Evolutionary conservation across 208 protist genomes (phyloP).

Genomic region (Crithidia sp.): DNA sequence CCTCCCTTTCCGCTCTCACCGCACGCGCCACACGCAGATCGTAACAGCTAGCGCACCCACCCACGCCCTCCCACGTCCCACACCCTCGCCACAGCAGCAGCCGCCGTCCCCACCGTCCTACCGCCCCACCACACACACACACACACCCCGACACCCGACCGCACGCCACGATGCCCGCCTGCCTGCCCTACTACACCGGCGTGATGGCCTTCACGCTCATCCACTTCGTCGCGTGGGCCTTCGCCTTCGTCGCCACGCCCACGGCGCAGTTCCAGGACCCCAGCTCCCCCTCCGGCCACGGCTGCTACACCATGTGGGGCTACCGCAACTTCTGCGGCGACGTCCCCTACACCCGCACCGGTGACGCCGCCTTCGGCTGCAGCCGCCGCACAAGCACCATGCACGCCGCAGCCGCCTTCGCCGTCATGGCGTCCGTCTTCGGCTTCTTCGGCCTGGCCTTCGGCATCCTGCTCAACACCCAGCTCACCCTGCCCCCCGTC

Average conservation of each 20-base stretch:
- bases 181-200: constrained; percentile 29
- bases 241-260: constrained; percentile 44
- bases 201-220: constrained; percentile 40
- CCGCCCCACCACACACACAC: background rate
- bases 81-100: too few relatives aligned
- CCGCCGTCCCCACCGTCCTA: too few relatives aligned
- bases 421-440: constrained; percentile 38
- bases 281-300: constrained; percentile 1
- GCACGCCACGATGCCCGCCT: constrained; percentile 21
- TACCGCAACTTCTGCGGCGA: constrained; percentile 40
- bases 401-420: constrained; percentile 42
- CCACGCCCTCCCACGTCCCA: too few relatives aligned
- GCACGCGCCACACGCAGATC: too few relatives aligned
- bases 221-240: constrained; percentile 42
- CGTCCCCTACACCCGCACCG: constrained; percentile 29
- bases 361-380: constrained; percentile 36
- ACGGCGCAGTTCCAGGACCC: constrained; percentile 34
- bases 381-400: constrained; percentile 34
- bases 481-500: constrained; percentile 15
- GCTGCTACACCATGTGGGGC: constrained; percentile 60
- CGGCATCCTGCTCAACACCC: constrained; percentile 36
- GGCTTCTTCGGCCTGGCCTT: constrained; percentile 43
- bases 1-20: too few relatives aligned
- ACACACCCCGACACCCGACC: background rate
- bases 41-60: too few relatives aligned